phyloP scores from a whole-genome alignment of 805 yeast species.

The Monosporozyma solicola region DNA sequence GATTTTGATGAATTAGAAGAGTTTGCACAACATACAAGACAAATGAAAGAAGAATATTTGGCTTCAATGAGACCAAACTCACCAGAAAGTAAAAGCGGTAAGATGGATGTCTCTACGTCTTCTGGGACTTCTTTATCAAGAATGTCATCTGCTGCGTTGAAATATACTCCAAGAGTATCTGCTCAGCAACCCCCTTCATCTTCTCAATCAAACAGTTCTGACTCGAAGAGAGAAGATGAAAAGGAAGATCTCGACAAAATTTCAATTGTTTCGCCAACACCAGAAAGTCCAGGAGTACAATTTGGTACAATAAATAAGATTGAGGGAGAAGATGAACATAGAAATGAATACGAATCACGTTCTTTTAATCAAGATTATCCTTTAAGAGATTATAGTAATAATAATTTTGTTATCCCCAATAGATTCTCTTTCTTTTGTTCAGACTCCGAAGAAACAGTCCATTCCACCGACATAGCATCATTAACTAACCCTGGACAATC shows the following conservation, averaged over 20 bases:
- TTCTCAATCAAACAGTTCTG: not conserved
- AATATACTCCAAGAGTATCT: conserved; percentile 44
- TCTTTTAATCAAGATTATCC: conserved; percentile 2
- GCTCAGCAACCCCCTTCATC: conserved; percentile 3
- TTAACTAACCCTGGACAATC: conserved; percentile 57
- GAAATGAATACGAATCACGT: not conserved
- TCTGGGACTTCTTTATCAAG: conserved; percentile 33
- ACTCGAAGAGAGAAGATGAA: not conserved
- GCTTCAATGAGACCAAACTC: conserved; percentile 13
- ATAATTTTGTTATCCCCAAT: conserved; percentile 41
- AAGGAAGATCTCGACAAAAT: not conserved
- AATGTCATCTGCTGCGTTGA: conserved; percentile 49
- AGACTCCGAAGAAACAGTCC: conserved; percentile 77
- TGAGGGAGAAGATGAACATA: conserved; percentile 23
- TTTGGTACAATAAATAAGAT: conserved; percentile 32
- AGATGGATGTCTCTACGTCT: conserved; percentile 24
- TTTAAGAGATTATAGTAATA: not conserved
- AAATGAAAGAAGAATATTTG: conserved; percentile 35
- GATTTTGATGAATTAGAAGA: conserved; percentile 88
- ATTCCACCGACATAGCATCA: conserved; percentile 79
- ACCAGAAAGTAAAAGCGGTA: conserved; percentile 2
- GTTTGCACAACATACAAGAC: conserved; percentile 52
- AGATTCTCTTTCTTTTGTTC: conserved; percentile 78
- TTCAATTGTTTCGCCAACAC: not conserved
- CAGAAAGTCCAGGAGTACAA: conserved; percentile 27